These are phyloP conservation scores for Apophysomyces ossiformis DNA, from an alignment of 371 early-diverging fungal genomes.

Conservation along the genomic window DNA sequence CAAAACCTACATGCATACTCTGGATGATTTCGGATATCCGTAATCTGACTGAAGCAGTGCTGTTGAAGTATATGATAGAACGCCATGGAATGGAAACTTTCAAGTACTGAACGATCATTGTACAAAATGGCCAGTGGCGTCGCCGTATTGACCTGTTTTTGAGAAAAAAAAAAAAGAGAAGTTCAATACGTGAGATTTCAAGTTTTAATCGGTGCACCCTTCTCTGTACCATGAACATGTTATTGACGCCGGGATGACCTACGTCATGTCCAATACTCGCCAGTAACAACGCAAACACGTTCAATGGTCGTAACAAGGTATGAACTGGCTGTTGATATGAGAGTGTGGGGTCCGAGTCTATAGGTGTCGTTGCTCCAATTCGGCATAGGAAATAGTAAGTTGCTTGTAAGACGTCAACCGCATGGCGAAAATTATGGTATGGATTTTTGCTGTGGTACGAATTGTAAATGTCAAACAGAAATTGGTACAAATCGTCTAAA, in stretches of 20 bases:
- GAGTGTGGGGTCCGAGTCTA: slow-evolving; percentile 21
- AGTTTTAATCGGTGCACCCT: slow-evolving; percentile 5
- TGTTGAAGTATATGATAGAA: slow-evolving; percentile 28
- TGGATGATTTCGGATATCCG: slow-evolving; percentile 37
- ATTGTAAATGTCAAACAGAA: slow-evolving; percentile 67
- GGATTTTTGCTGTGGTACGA: slow-evolving; percentile 80
- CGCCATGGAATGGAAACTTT: slow-evolving; percentile 10
- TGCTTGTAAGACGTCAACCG: slow-evolving; percentile 85
- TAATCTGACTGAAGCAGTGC: slow-evolving; percentile 61
- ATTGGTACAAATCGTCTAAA: slow-evolving; percentile 62
- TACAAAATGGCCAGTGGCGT: slow-evolving; percentile 89
- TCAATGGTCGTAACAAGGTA: slow-evolving; percentile 64
- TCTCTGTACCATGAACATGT: slow-evolving; percentile 69
- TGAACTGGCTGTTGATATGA: slow-evolving; percentile 11
- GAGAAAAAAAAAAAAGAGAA: too few species aligned
- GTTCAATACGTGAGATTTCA: slow-evolving; percentile 18
- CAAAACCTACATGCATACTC: slow-evolving; percentile 36
- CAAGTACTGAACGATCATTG: slow-evolving; percentile 84
- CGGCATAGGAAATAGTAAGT: slow-evolving; percentile 77
- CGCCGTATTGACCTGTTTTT: slow-evolving; percentile 62
- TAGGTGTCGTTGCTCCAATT: slow-evolving; percentile 58
- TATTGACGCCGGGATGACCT: slow-evolving; percentile 89
- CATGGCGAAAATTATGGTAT: slow-evolving; percentile 90
- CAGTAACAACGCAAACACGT: slow-evolving; percentile 74
- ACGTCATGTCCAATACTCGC: slow-evolving; percentile 87